Evolutionary conservation across 345 rosid genomes (phyloP).

Genomic region (Brassica nigra): DNA sequence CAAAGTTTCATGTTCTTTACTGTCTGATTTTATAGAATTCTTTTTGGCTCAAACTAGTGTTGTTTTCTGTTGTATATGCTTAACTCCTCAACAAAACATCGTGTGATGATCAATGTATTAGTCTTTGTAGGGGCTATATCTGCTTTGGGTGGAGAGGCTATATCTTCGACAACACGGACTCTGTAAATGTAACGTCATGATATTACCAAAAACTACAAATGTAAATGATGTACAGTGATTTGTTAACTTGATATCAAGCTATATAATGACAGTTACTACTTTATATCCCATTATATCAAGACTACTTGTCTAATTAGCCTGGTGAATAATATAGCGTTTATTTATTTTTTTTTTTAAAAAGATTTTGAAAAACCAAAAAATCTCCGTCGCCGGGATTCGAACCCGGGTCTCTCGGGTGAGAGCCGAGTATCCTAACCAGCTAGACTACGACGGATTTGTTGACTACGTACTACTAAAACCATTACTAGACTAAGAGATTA

Average conservation of each 20-base stretch:
- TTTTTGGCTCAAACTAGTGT: not conserved
- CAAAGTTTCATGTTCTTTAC: not conserved
- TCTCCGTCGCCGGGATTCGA: slow-evolving; percentile 73
- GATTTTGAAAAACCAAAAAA: not conserved
- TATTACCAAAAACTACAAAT: slow-evolving; percentile 7
- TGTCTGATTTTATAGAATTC: not conserved
- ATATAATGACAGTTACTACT: not conserved
- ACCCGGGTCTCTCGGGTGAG: slow-evolving; percentile 78
- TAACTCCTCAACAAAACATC: not conserved
- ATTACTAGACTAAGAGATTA: not conserved
- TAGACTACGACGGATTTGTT: slow-evolving; percentile 47
- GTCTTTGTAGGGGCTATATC: slow-evolving; percentile 14
- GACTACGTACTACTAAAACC: not conserved
- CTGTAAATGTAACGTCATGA: slow-evolving; percentile 35
- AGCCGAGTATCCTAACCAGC: slow-evolving; percentile 82
- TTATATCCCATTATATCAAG: not conserved
- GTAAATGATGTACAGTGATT: slow-evolving; percentile 28
- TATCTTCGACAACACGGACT: slow-evolving; percentile 8
- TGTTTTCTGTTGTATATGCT: not conserved
- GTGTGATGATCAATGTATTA: not conserved
- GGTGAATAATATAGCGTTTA: not conserved
- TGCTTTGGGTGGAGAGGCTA: slow-evolving; percentile 22
- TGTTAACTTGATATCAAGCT: not conserved
- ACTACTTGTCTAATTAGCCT: not conserved
- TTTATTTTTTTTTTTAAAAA: not conserved